Base-by-base conservation (phyloP, 202 grass and related monocot genomes). In the Zoysia matrella region DNA sequence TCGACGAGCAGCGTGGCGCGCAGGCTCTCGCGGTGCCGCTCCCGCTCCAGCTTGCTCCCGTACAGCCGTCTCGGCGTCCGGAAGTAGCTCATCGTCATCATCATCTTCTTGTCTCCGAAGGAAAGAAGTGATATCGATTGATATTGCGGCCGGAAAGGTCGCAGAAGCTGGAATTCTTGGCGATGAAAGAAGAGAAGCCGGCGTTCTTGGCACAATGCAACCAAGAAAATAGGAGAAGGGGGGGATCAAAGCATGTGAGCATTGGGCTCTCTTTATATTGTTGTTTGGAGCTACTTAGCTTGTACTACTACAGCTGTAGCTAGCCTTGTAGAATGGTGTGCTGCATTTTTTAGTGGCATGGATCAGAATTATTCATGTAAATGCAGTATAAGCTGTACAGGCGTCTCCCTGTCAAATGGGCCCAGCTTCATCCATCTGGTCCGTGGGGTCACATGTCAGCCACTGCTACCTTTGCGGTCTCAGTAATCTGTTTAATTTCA, bases 51-150 rank as follows among this genome's bases (percentile, higher is more conserved):
- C 11, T 56, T 81, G 82, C 77, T 76, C 74, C 77, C 77, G 53
- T 67, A 4, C 2, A 81, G 41, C 77, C 41, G 47, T 78, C 13
- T 83, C 73, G 87, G 87, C 66, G 36, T 60, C 50, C 87, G 58
- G 87, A 89, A 81, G 87, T 89, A 89, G 0, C 82, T 72, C 72
- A 85, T 55, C 62, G 74, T 14, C 86, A 83, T 66, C 75, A 71
- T 60, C 51, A 47, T 47, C 46, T 41, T 15, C 42, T 76, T 41
- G 6, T n/a, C 9, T 52, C 14, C 16, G 52, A 67, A 58, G 10
- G 48, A 8, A 43, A 47, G 30, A 41, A 13, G 2, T 7, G 41
- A 66, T 65, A 36, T 36, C 30, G 30, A 36, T 36, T 36, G 30
- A 36, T 36, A 36, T 36, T 36, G 30, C 30, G 30, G 30, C 30